Conservation (phyloP, 768 basidiomycete species). For the Phanerochaete sordida region DNA sequence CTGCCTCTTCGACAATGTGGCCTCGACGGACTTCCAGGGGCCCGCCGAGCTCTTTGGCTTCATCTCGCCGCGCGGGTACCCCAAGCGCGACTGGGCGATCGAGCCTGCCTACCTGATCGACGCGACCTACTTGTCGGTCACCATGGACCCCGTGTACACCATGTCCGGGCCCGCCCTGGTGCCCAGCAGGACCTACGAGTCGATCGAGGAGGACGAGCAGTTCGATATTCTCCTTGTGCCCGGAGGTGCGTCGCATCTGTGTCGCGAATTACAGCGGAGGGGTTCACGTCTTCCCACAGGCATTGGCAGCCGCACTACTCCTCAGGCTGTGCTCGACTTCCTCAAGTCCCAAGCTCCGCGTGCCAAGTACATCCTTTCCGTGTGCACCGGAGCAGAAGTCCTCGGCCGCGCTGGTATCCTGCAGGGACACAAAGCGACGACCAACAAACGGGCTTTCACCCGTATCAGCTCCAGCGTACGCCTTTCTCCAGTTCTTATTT, state of each 20-base stretch:
- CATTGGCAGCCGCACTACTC: not conserved
- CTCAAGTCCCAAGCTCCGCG: slow-evolving; percentile 7
- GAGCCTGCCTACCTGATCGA: slow-evolving; percentile 8
- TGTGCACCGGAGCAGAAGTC: slow-evolving; percentile 33
- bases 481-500: not conserved
- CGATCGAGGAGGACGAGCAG: slow-evolving; percentile 3
- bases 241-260: slow-evolving; percentile 6
- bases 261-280: not conserved
- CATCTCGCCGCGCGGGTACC: not conserved
- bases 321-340: not conserved
- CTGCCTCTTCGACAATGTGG: slow-evolving; percentile 29
- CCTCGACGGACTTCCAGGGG: slow-evolving; percentile 30
- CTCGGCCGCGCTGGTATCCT: slow-evolving; percentile 31
- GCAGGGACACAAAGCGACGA: slow-evolving; percentile 31
- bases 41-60: slow-evolving; percentile 28
- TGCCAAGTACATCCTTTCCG: slow-evolving; percentile 30
- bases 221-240: slow-evolving; percentile 15
- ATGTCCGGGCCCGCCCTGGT: slow-evolving; percentile 16
- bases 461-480: slow-evolving; percentile 23
- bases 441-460: slow-evolving; percentile 32
- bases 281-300: not conserved
- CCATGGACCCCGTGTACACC: slow-evolving; percentile 18
- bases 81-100: not conserved
- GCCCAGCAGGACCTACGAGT: slow-evolving; percentile 8
- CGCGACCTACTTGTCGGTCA: slow-evolving; percentile 19